Evolutionary conservation across 2,329 filamentous ascomycete genomes (phyloP).

Genomic region (Colletotrichum sp.): DNA sequence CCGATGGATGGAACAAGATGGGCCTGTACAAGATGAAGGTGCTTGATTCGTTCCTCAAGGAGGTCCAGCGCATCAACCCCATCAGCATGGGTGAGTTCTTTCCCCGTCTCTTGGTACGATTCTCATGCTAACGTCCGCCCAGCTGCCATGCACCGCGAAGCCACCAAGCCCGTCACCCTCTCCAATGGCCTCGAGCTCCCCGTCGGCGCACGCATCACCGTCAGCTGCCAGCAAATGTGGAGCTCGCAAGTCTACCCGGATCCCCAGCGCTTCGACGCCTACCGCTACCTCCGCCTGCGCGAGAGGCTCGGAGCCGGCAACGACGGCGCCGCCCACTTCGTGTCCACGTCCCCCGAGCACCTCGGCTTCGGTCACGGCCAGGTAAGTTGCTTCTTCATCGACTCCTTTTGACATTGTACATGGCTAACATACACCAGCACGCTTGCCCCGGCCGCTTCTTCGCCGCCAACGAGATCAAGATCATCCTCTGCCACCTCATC

Average conservation of each 20-base stretch:
- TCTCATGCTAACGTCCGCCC: too few relatives aligned
- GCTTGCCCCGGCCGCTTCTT: slow-evolving; percentile 44
- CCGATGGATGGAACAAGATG: slow-evolving; percentile 20
- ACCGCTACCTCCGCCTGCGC: slow-evolving; percentile 17
- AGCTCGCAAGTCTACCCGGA: slow-evolving; percentile 4
- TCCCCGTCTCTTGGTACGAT: too few relatives aligned
- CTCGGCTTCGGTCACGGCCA: slow-evolving; percentile 39
- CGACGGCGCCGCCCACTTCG: slow-evolving; percentile 30
- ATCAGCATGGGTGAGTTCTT: slow-evolving; percentile 6
- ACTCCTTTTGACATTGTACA: too few relatives aligned
- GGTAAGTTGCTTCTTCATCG: not conserved
- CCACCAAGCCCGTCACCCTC: slow-evolving; percentile 10
- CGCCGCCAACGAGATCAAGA: slow-evolving; percentile 40
- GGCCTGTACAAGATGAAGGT: slow-evolving; percentile 17
- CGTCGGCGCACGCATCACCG: slow-evolving; percentile 10
- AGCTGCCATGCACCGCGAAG: slow-evolving; percentile 12
- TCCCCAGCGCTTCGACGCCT: slow-evolving; percentile 3
- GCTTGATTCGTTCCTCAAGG: slow-evolving; percentile 15
- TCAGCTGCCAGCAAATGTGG: slow-evolving; percentile 9
- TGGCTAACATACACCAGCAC: slow-evolving; percentile 22
- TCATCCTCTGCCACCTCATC: slow-evolving; percentile 34
- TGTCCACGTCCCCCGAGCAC: slow-evolving; percentile 30
- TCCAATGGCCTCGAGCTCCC: slow-evolving; percentile 14
- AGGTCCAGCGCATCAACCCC: slow-evolving; percentile 8
- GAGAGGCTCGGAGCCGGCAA: slow-evolving; percentile 12